Evolutionary conservation across 2,329 filamentous ascomycete genomes (phyloP), one percentile per base, ranked within the genome.

Genomic region (Aureobasidium sp.): DNA sequence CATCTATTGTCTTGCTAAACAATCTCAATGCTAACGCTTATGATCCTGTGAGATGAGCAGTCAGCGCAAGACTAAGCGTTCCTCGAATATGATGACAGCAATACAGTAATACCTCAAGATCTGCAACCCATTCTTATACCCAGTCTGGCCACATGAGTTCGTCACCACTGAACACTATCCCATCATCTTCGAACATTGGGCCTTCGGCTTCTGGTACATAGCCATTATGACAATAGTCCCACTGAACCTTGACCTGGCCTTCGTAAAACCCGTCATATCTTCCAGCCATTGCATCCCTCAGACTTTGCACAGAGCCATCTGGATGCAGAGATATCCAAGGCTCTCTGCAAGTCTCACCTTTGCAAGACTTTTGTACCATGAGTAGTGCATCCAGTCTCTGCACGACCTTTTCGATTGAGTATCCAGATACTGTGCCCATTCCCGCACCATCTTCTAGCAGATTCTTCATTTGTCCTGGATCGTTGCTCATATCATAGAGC

Each of bases 401-500:
- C 20, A 60, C 46, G 9, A 51, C 44, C 12, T 32, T 60, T 9
- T 17, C 20, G 1, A 60, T 23, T 2, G 44, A 7, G 8, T 39
- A 20, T 7, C 46, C 56, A 5, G 7, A 27, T 3, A 42, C 44
- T 17, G 48, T 1, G 3, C 23, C 20, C 20, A 26, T 12, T 26
- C 2, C 23, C 13, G 2, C 32, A 17, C n/a, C 47, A 17, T 39
- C 51, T 27, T 10, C 17, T 1, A 57, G 62, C 20, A 64, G 46
- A 41, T 68, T 68, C 9, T 58, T 6, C 64, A 68, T 64, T 13
- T 68, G 66, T 27, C 47, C 47, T 3, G 59, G 55, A 41, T 66
- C 64, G 3, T 50, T 37, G 3, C 29, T 37, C 44, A 71, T 59
- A 36, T 88, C 80, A 69, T 88, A 89, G 2, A 87, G 78, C 70